Percentiles rank a stretch among this genome's conserved stretches.
Evolutionary conservation across 176 grass and related monocot genomes (phyloP).

Genomic region (Oryza rufipogon): DNA sequence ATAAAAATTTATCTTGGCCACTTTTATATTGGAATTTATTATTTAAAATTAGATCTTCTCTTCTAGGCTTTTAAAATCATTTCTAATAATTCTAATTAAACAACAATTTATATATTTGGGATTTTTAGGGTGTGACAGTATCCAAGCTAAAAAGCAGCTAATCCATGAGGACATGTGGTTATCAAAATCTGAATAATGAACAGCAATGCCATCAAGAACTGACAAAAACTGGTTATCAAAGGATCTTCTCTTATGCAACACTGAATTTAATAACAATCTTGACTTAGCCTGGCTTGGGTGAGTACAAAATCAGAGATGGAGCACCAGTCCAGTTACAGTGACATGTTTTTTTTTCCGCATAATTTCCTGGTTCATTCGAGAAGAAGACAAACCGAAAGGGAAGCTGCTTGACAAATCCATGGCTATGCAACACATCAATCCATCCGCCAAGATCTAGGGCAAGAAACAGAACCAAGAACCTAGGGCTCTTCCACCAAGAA

Average conservation of each 20-base stretch:
- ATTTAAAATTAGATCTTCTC: no score
- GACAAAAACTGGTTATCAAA: background rate
- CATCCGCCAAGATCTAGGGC: conserved; percentile 31
- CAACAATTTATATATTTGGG: no score
- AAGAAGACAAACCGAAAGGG: conserved; percentile 28
- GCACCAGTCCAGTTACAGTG: background rate
- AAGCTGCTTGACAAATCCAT: conserved; percentile 29
- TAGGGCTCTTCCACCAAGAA: conserved; percentile 11
- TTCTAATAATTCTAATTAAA: no score
- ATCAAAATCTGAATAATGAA: background rate
- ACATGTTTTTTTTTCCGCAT: background rate
- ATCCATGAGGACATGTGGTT: background rate
- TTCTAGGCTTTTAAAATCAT: no score
- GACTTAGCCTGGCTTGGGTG: background rate
- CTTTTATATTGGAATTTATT: no score
- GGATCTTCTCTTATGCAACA: background rate
- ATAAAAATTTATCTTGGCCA: no score
- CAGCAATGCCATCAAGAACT: background rate
- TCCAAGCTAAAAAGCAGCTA: background rate
- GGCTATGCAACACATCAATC: conserved; percentile 10
- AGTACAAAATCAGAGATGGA: background rate
- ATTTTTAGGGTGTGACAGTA: no score
- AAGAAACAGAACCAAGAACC: conserved; percentile 10
- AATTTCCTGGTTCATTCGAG: background rate
- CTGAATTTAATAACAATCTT: background rate